Conservation (phyloP, 805 yeast genomes). For the Sugiyamaella boreocaroliniensis region DNA sequence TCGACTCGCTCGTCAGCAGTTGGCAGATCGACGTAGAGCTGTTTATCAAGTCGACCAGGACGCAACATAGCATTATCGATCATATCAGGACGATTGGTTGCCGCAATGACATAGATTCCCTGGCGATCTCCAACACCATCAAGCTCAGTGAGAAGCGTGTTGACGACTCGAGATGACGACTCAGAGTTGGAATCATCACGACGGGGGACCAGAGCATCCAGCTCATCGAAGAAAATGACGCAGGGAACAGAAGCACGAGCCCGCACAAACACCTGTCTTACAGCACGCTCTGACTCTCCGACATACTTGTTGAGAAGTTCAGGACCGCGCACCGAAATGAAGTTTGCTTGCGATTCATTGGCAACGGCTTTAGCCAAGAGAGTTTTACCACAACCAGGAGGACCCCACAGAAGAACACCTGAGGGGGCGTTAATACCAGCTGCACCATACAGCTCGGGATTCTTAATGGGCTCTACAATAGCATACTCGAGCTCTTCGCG, state of each 20-base stretch:
- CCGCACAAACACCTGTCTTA: slow-evolving; percentile 84
- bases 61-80: slow-evolving; percentile 97
- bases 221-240: slow-evolving; percentile 89
- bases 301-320: slow-evolving; percentile 90
- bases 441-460: slow-evolving; percentile 80
- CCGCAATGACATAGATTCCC: slow-evolving; percentile 93
- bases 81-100: slow-evolving; percentile 96
- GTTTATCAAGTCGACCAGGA: slow-evolving; percentile 93
- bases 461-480: slow-evolving; percentile 89
- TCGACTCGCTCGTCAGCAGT: slow-evolving; percentile 69
- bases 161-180: slow-evolving; percentile 87
- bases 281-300: slow-evolving; percentile 92
- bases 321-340: slow-evolving; percentile 93
- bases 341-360: slow-evolving; percentile 92
- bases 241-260: slow-evolving; percentile 94
- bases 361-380: slow-evolving; percentile 96
- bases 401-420: slow-evolving; percentile 97
- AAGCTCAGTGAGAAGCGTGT: slow-evolving; percentile 85
- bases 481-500: slow-evolving; percentile 94
- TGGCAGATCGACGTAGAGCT: slow-evolving; percentile 86
- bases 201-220: slow-evolving; percentile 92
- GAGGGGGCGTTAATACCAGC: slow-evolving; percentile 97
- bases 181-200: slow-evolving; percentile 86
- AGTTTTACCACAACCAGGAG: slow-evolving; percentile 99
- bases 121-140: slow-evolving; percentile 91